These are phyloP conservation scores for Orbilia blumenaviensis DNA, from an alignment of 2,329 filamentous ascomycete genomes.

Conservation along the genomic window DNA sequence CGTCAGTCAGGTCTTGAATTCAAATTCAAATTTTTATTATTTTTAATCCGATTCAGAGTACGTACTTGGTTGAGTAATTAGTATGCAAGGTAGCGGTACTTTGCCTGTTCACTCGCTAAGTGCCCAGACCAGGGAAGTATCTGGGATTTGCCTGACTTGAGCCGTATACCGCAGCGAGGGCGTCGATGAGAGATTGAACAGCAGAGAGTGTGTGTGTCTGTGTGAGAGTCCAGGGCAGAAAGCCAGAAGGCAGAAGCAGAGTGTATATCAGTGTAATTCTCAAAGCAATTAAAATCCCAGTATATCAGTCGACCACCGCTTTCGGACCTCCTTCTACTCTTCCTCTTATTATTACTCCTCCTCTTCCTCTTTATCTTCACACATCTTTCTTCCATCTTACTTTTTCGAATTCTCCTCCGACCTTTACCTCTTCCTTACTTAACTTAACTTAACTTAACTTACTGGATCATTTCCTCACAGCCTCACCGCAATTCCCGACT, in stretches of 20 bases:
- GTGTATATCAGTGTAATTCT: background rate
- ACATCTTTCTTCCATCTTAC: background rate
- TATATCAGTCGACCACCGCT: constrained; percentile 34
- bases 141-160: too few relatives aligned
- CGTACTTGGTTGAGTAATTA: background rate
- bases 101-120: background rate
- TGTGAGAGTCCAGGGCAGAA: too few relatives aligned
- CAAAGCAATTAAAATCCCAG: background rate
- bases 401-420: background rate
- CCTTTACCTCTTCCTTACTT: background rate
- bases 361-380: background rate
- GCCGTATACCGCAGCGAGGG: background rate
- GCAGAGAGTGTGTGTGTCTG: background rate
- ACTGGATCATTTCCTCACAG: background rate
- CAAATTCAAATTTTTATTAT: too few relatives aligned
- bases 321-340: constrained; percentile 17
- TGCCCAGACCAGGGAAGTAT: too few relatives aligned
- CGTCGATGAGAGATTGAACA: background rate
- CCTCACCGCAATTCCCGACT: background rate
- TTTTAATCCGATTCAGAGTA: too few relatives aligned
- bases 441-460: background rate
- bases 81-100: constrained; percentile 1
- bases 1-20: constrained; percentile 1
- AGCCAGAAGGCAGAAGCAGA: background rate
- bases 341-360: background rate